Base-by-base conservation (phyloP, 176 grass and related monocot species). In the Microstegium vimineum region DNA sequence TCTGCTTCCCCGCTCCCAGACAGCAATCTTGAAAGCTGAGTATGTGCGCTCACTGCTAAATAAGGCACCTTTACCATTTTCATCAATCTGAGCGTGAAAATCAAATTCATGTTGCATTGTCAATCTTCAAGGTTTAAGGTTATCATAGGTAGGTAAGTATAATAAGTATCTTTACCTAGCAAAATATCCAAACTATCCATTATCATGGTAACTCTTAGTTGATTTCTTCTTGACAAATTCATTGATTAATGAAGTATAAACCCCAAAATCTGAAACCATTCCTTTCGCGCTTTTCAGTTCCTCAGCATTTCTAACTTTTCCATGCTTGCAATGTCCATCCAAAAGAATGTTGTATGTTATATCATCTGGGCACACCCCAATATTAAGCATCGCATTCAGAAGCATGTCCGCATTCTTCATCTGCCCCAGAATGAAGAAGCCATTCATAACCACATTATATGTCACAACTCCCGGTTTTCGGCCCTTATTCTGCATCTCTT, bases 271-370 rank as follows among this genome's bases (percentile, higher is more conserved):
- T 47, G 89, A 64, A 65, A 94, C 75, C 85, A 86, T 97, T 77
- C 94, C 91, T 81, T 83, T 97, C 77, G 92, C 91, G 22, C 85
- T 89, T 57, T 83, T 94, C 36, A 94, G 32, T 54, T 94, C 89
- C 43, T 92, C 88, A 62, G 72, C 28, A 69, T 86, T 52, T 36
- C 71, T 64, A 45, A 74, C 62, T 64, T 92, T 87, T 40, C 87
- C 89, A 88, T 90, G 73, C 75, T 92, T 97, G 71, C 87, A 86
- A 63, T 94, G 89, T 59, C 94, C 89, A 49, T 97, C 89, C 88
- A 97, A 81, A 68, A 94, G 86, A 88, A 97, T 97, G 42, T 97
- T 97, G 70, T 92, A 97, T 42, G 94, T 92, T 67, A 94, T 88
- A 80, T 97, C 94, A 80, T 97, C 91, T 9, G 89, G 91, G 36